Percentiles rank a stretch among this genome's conserved stretches.
Evolutionary conservation across 1,139 yeast genomes (phyloP).

Genomic region (Magnusiomyces suaveolens): DNA sequence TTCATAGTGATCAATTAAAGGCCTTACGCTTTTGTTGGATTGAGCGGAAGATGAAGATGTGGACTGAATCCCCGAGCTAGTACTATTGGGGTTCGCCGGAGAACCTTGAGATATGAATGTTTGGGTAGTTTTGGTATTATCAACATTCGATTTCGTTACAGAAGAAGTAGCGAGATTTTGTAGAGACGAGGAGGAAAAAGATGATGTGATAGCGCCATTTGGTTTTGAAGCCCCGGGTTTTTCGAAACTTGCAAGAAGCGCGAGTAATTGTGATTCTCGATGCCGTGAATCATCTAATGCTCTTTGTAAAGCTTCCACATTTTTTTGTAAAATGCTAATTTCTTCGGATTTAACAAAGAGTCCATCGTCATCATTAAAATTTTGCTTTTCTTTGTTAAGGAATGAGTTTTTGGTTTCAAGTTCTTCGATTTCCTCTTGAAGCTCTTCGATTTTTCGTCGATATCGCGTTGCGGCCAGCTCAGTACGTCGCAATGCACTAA

Average conservation of each 20-base stretch:
- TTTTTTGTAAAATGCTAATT: not conserved
- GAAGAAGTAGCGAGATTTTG: not conserved
- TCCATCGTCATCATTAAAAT: not conserved
- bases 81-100: not conserved
- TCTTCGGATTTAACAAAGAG: not conserved
- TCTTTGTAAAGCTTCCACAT: not conserved
- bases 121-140: not conserved
- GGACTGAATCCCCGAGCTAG: not conserved
- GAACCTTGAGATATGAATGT: not conserved
- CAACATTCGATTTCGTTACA: not conserved
- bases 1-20: slow-evolving; percentile 13
- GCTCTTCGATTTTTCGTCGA: not conserved
- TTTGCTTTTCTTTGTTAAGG: not conserved
- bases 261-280: not conserved
- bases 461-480: not conserved
- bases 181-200: not conserved
- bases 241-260: not conserved
- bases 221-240: not conserved
- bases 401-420: not conserved
- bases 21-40: slow-evolving; percentile 2
- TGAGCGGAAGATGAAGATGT: not conserved
- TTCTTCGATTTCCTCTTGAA: not conserved
- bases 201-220: not conserved
- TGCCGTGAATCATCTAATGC: not conserved
- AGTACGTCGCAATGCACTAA: not conserved